Evolutionary conservation across 2,329 filamentous ascomycete genomes (phyloP).

Genomic region (Elsinoe necatrix): DNA sequence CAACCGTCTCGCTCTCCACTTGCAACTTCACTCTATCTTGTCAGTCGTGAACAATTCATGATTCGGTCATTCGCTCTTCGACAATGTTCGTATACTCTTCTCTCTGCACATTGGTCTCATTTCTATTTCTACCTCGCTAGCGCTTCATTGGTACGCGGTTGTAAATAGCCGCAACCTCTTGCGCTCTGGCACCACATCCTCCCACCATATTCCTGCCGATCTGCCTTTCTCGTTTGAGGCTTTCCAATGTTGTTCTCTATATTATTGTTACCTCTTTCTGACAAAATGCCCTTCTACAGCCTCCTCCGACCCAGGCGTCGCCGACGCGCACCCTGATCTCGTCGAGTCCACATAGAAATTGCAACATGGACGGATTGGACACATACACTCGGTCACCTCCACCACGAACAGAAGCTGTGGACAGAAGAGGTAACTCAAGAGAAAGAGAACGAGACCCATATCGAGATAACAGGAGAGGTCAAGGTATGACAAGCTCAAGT

Average conservation of each 20-base stretch:
- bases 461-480: constrained; percentile 26
- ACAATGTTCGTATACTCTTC: constrained; percentile 10
- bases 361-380: constrained; percentile 18
- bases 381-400: constrained; percentile 19
- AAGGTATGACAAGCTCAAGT: constrained; percentile 19
- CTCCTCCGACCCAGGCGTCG: constrained; percentile 11
- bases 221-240: constrained; percentile 7
- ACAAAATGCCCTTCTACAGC: constrained; percentile 19
- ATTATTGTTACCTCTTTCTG: constrained; percentile 2
- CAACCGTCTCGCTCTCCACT: not conserved
- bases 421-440: constrained; percentile 14
- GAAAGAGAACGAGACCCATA: constrained; percentile 22
- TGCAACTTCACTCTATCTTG: not conserved
- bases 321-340: constrained; percentile 16
- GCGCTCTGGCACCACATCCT: constrained; percentile 9
- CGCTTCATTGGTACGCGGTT: not conserved
- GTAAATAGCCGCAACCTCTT: not conserved
- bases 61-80: not conserved
- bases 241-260: not conserved
- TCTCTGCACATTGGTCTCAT: not conserved
- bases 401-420: constrained; percentile 4
- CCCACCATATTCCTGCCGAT: not conserved
- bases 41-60: constrained; percentile 9
- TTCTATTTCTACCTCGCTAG: not conserved
- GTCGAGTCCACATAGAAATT: constrained; percentile 4